Evolutionary conservation across 768 basidiomycete genomes (phyloP), one percentile per base, ranked within the genome.

Genomic region (Lepiota brunneoincarnata): DNA sequence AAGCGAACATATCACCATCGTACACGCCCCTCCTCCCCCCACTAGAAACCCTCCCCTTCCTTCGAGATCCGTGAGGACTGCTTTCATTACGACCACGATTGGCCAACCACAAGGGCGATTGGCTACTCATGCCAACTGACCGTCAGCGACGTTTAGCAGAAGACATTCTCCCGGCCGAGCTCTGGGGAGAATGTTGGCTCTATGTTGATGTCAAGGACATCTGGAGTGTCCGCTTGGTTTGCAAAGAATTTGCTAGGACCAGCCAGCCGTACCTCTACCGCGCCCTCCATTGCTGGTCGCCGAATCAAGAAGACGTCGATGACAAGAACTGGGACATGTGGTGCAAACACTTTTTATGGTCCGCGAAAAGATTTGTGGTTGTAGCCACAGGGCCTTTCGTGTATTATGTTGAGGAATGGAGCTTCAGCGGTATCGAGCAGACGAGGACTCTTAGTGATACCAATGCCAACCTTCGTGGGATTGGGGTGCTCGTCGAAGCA

Each of bases 291-390:
- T 54, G 43, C 23, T 54, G 52, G 52, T 54, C 52, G 15, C 52
- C 52, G 17, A 47, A 47, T n/a, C 52, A 54, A 18, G 52, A 54
- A 24, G 52, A 54, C 14, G 52, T 54, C 10, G 44, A 54, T n/a
- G 44, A 54, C 20, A 54, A 54, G 23, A 54, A 54, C 23, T 54
- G 52, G 52, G 52, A 54, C 17, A 40, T 38, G 44, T 54, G 52
- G 52, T 54, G 52, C 37, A 54, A 54, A 45, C 52, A 54, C 18
- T 54, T 54, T 20, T 45, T 54, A 18, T 54, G 52, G 52, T 54
- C 52, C 17, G 44, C 52, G 21, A 45, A 37, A 24, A 36, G 52
- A 17, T 54, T 54, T 28, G 52, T 54, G 10, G 37, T 40, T n/a
- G 44, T 54, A 7, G 36, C 52, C 11, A 54, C 52, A 18, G 44